These are phyloP conservation scores for Syzygium aqueum DNA, from an alignment of 345 rosid species.

Conservation along the genomic window DNA sequence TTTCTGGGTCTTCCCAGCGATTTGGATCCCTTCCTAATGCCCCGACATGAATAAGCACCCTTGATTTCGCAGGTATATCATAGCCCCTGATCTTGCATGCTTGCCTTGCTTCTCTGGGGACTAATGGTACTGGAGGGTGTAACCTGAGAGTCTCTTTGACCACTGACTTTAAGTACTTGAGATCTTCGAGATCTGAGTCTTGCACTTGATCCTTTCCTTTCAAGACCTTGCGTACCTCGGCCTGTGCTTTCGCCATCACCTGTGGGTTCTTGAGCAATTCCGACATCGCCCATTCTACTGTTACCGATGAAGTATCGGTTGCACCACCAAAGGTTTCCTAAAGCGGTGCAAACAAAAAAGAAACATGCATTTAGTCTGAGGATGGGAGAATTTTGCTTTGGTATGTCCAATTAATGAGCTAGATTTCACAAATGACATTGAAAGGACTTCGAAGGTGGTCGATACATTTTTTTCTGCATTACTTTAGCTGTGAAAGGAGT, in stretches of 20 bases:
- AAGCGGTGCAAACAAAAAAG: background rate
- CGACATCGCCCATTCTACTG: conserved; percentile 19
- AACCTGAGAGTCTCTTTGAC: conserved; percentile 21
- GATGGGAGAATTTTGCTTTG: background rate
- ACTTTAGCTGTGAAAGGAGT: background rate
- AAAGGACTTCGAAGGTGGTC: background rate
- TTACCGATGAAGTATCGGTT: conserved; percentile 1
- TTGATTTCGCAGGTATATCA: conserved; percentile 3
- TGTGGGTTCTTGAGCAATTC: conserved; percentile 11
- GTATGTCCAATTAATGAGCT: background rate
- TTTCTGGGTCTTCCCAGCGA: conserved; percentile 6
- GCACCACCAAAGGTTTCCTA: conserved; percentile 12
- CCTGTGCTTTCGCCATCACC: conserved; percentile 14
- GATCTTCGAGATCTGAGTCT: conserved; percentile 4
- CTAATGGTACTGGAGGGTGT: conserved; percentile 14
- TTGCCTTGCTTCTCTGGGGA: conserved; percentile 14
- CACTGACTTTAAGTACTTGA: conserved; percentile 9
- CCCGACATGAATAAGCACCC: conserved; percentile 1
- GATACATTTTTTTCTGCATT: too few relatives aligned
- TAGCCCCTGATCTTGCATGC: conserved; percentile 9
- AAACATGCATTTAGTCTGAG: background rate
- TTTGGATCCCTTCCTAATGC: conserved; percentile 5
- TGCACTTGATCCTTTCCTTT: background rate
- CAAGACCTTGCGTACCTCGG: conserved; percentile 1
- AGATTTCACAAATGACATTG: background rate